Conservation (phyloP, 1,284 basidiomycete species). For the Moniliella sp. region DNA sequence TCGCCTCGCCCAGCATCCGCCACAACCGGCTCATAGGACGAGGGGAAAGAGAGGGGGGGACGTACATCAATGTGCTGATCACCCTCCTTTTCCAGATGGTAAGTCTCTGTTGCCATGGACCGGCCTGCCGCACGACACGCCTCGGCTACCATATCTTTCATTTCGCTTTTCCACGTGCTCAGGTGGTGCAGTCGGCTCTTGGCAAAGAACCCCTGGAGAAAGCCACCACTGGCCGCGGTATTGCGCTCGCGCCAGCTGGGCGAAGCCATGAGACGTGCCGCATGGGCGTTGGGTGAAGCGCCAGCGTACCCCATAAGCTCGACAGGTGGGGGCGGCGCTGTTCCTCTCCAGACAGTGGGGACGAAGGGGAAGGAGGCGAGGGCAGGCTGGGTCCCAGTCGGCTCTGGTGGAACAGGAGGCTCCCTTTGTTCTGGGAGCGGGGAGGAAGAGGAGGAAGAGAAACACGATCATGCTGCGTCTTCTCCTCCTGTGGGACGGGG, state of each 20-base stretch:
- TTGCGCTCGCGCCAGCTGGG: conserved; percentile 55
- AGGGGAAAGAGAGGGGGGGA: not conserved
- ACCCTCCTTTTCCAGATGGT: conserved; percentile 30
- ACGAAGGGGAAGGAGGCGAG: no score
- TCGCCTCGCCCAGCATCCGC: not conserved
- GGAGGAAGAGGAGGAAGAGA: no score
- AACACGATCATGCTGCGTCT: no score
- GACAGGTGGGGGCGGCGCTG: no score
- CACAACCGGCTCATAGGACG: not conserved
- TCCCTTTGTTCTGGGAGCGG: no score
- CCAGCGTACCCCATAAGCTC: no score
- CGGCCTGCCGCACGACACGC: conserved; percentile 45
- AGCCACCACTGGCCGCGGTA: conserved; percentile 60
- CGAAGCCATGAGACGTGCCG: conserved; percentile 14
- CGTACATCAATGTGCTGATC: conserved; percentile 23
- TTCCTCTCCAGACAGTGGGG: no score
- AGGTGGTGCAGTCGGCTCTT: conserved; percentile 77
- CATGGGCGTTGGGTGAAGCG: conserved; percentile 14
- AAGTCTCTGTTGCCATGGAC: conserved; percentile 42
- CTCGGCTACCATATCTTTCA: conserved; percentile 51
- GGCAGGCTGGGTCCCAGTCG: no score
- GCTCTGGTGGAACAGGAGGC: no score
- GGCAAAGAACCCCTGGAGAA: conserved; percentile 71
- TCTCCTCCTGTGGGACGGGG: no score
- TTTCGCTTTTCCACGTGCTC: conserved; percentile 73